phyloP scores from a whole-genome alignment of 1,139 yeast species.

The Protomyces gravidus region DNA sequence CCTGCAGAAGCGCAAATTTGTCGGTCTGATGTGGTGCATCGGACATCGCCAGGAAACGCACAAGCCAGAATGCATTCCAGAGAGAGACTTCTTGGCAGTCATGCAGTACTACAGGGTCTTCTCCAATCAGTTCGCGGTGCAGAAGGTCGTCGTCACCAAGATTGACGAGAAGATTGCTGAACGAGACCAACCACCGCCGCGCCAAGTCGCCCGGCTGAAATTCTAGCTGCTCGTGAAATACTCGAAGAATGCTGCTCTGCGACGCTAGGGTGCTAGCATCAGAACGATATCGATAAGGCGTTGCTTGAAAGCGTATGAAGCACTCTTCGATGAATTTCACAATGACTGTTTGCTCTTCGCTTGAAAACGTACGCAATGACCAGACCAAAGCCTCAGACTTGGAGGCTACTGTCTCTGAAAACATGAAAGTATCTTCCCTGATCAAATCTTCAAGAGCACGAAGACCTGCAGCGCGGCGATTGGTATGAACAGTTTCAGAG shows the following conservation, averaged over 20 bases:
- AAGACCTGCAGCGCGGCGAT: neutral
- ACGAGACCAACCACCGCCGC: neutral
- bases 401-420: neutral
- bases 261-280: neutral
- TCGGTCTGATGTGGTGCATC: neutral
- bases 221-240: conserved; percentile 6
- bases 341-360: neutral
- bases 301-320: conserved; percentile 14
- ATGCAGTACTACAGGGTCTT: no score
- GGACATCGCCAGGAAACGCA: neutral
- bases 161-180: neutral
- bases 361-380: neutral
- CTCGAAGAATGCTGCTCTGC: neutral
- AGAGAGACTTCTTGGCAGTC: neutral
- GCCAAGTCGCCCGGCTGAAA: neutral
- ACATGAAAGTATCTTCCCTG: conserved; percentile 8
- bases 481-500: neutral
- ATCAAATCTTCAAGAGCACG: neutral
- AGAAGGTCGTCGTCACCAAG: conserved; percentile 13
- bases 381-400: conserved; percentile 5
- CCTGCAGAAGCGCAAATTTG: neutral
- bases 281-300: conserved; percentile 19
- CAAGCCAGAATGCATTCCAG: conserved; percentile 8
- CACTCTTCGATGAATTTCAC: conserved; percentile 12
- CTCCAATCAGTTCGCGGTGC: no score